Evolutionary conservation across 2,329 filamentous ascomycete genomes (phyloP), one percentile per base, ranked within the genome.

Genomic region (Xylogone sp.): DNA sequence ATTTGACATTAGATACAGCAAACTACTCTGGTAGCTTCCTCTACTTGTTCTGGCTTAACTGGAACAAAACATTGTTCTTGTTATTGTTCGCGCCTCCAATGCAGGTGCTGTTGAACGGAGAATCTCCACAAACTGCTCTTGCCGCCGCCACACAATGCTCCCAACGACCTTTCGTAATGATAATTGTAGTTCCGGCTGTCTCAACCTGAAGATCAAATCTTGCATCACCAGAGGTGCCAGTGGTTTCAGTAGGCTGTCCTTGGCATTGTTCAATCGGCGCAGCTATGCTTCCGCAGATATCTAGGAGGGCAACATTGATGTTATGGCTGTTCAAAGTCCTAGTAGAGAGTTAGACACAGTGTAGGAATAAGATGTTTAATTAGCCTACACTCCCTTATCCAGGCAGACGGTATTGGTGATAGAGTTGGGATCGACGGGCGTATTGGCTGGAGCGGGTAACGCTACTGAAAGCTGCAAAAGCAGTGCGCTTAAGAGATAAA

Each of bases 81-180:
- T 27, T 27, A 21, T 53, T 49, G 47, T 48, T 56, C 16, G 62
- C 59, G 21, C 62, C 60, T 12, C 60, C 59, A 47, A 63, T 52
- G 42, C 62, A 64, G 21, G 57, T 59, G 46, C 56, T 60, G 8
- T 50, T 57, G 20, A 63, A 63, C 6, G 50, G 50, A 6, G 54
- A 50, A 34, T 56, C 54, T 3, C 55, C 55, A 45, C 60, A 64
- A 1, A 56, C 53, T 3, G 60, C 61, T 20, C 52, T 46, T 1
- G 78, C 79, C 16, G 79, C 78, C 42, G 75, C 71, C 48, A 81
- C 71, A 60, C 79, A 82, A 47, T 71, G 68, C 64, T 81, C 75
- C 77, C 78, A 79, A 21, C 72, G 67, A 19, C 70, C 71, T 66
- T 80, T 81, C 45, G 70, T 71, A 54, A 82, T 71, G 65, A 75